Percentiles rank a stretch among this genome's conserved stretches.
Conservation (phyloP, 768 basidiomycete genomes). For the Hericium erinaceus region DNA sequence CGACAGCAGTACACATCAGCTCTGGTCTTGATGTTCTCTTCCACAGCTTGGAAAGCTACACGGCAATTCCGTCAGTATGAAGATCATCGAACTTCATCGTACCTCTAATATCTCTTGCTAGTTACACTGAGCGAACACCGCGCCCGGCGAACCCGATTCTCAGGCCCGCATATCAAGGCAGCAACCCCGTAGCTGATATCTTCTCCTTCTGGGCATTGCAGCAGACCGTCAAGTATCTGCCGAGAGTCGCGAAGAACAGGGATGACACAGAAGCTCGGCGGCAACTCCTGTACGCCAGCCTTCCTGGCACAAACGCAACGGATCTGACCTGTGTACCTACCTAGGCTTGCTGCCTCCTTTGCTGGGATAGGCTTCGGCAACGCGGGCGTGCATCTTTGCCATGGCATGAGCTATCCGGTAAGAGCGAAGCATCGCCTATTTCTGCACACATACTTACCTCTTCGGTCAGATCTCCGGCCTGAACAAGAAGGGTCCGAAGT, state of each 20-base stretch:
- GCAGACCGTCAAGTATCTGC: conserved; percentile 83
- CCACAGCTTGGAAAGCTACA: conserved; percentile 92
- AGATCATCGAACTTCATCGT: neutral
- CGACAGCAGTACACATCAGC: conserved; percentile 87
- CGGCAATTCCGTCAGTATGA: conserved; percentile 76
- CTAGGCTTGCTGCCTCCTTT: conserved; percentile 82
- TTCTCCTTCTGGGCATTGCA: conserved; percentile 92
- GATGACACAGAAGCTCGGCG: conserved; percentile 76
- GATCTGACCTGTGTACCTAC: neutral
- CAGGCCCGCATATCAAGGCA: conserved; percentile 88
- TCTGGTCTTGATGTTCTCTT: conserved; percentile 94
- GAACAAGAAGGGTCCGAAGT: conserved; percentile 92
- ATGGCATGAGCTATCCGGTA: conserved; percentile 85
- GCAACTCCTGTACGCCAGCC: conserved; percentile 73
- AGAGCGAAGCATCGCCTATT: conserved; percentile 12
- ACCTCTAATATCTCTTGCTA: conserved; percentile 18
- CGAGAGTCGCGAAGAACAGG: conserved; percentile 71
- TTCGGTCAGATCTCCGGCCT: conserved; percentile 72
- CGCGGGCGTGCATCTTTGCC: conserved; percentile 85
- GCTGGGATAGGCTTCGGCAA: conserved; percentile 95
- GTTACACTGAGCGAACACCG: conserved; percentile 86
- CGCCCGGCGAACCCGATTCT: conserved; percentile 85
- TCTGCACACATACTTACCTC: neutral
- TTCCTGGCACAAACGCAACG: no score
- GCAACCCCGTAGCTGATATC: conserved; percentile 91